Percentiles rank a stretch among this genome's conserved stretches.
Evolutionary conservation across 805 yeast genomes (phyloP).

Genomic region (Danielia reshetovae): DNA sequence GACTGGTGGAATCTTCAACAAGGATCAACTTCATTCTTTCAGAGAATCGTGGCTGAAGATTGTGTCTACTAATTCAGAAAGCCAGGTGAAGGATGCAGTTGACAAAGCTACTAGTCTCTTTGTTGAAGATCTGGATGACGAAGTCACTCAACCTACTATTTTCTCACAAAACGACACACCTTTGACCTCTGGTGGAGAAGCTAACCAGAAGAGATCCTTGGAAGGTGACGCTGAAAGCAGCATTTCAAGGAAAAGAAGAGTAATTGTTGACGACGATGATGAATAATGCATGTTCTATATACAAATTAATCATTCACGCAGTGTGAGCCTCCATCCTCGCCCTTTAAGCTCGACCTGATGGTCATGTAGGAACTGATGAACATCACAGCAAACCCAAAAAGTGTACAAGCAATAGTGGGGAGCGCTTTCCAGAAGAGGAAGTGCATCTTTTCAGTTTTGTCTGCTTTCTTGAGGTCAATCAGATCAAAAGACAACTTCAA

Average conservation of each 20-base stretch:
- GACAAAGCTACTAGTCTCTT: slow-evolving; percentile 12
- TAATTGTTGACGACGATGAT: slow-evolving; percentile 25
- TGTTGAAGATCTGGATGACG: slow-evolving; percentile 14
- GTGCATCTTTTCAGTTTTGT: slow-evolving; percentile 18
- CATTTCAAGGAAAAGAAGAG: slow-evolving; percentile 19
- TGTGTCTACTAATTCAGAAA: slow-evolving; percentile 1
- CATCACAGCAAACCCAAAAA: slow-evolving; percentile 77
- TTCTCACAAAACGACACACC: slow-evolving; percentile 3
- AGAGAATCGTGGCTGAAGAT: slow-evolving; percentile 15
- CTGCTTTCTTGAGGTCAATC: slow-evolving; percentile 28
- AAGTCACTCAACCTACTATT: background rate
- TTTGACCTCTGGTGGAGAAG: background rate
- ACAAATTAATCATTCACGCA: slow-evolving; percentile 38
- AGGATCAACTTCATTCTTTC: slow-evolving; percentile 12
- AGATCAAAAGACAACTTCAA: slow-evolving; percentile 54
- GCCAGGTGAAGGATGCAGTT: slow-evolving; percentile 7
- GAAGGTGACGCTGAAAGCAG: background rate
- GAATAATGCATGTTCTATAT: slow-evolving; percentile 10
- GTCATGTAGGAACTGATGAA: slow-evolving; percentile 77
- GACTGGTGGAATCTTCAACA: slow-evolving; percentile 37
- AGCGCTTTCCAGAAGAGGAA: slow-evolving; percentile 41
- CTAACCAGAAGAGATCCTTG: background rate
- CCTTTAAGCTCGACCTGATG: slow-evolving; percentile 40
- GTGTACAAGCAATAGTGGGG: slow-evolving; percentile 57
- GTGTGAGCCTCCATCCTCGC: slow-evolving; percentile 40